These are phyloP conservation scores for Colletotrichum tabaci DNA, from an alignment of 2,329 filamentous ascomycete genomes.

Conservation along the genomic window DNA sequence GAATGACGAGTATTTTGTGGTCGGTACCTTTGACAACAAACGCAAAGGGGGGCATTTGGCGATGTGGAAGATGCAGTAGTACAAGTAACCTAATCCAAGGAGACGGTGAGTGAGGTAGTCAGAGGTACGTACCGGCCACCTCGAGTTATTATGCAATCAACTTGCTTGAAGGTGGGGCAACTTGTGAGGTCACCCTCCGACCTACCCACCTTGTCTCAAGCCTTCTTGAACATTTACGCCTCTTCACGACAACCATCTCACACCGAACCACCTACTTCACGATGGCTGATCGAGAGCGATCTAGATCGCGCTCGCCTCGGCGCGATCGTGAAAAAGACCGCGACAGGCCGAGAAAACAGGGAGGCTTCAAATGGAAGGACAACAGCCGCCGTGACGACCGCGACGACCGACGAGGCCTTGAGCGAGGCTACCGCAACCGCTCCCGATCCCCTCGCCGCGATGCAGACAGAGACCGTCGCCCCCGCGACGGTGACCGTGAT, in stretches of 20 bases:
- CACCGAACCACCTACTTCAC: conserved; percentile 3
- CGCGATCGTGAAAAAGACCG: conserved; percentile 35
- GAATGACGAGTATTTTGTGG: too few species aligned
- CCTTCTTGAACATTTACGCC: background rate
- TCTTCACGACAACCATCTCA: background rate
- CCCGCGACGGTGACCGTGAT: conserved; percentile 55
- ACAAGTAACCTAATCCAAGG: too few species aligned
- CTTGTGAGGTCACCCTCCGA: background rate
- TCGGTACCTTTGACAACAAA: too few species aligned
- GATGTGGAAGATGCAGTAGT: too few species aligned
- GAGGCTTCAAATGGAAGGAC: conserved; percentile 72
- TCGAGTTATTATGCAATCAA: background rate
- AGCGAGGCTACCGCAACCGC: conserved; percentile 67
- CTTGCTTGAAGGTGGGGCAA: background rate
- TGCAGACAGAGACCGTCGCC: conserved; percentile 43
- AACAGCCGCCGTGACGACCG: conserved; percentile 63
- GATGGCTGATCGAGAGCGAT: conserved; percentile 40
- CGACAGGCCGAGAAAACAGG: conserved; percentile 37
- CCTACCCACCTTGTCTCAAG: background rate
- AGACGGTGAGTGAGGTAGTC: too few species aligned
- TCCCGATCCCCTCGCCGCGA: conserved; percentile 55
- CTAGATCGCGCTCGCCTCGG: conserved; percentile 42
- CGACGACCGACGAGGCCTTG: conserved; percentile 58
- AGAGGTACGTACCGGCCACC: too few species aligned
- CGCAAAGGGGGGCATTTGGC: too few species aligned